Evolutionary conservation across 2,329 filamentous ascomycete genomes (phyloP), one percentile per base, ranked within the genome.

Genomic region (Sclerotinia nivalis): DNA sequence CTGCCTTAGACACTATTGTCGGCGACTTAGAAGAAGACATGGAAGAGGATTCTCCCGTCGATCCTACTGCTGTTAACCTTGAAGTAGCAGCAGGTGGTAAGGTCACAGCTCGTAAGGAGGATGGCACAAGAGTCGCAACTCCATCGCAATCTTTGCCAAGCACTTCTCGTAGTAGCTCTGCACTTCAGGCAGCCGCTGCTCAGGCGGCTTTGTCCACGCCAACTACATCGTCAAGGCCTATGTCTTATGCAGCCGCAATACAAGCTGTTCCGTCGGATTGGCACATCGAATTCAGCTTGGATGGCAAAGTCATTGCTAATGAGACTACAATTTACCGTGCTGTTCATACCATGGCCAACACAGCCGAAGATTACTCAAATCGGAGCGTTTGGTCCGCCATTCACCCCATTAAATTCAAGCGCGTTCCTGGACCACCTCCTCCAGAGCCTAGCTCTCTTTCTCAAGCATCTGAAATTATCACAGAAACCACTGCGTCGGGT

Each of bases 251-350:
- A 34, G 91, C 92, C 66, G 93, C 93, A 5, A 87, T 96, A 66
- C 92, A 94, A 75, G 84, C 92, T 20, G 84, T 88, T 0, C 93
- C 94, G 1, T 91, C 96, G 77, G 94, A 98, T 77, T 99, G 96
- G 96, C 95, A 99, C 77, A 93, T 99, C 71, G 93, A 98, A 77
- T 99, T 99, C 81, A 94, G 88, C 74, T 87, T 98, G 64, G 91
- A 96, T 73, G 91, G 87, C 67, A 93, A 93, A 79, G 86, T 91
- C 1, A 91, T 99, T 70, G 85, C 92, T 0, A 96, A 94, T 74
- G 94, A 98, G 76, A 97, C 93, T 0, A 99, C 96, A 0, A 95
- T 99, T 69, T 99, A 98, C 77, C 91, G 95, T 61, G 96, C 96
- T 45, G 93, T 98, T 12, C 93, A 97, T 77, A 61, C 81, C 78